Base-by-base conservation (phyloP, 2,329 filamentous ascomycete species). In the Nemania abortiva region DNA sequence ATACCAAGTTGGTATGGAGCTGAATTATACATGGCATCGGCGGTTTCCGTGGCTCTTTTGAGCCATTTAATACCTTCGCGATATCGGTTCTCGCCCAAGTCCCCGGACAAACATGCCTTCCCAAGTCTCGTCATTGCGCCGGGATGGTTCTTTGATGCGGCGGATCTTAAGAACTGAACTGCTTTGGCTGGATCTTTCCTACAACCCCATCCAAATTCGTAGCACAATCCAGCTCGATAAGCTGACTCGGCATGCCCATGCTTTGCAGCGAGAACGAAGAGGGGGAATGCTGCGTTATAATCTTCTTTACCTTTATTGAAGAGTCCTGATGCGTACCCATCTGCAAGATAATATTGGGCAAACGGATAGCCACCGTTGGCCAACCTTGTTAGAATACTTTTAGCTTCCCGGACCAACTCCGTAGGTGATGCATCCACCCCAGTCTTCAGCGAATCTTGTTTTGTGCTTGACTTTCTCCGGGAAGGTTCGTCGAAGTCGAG, bases 121-220 rank as follows among this genome's bases (percentile, higher is more conserved):
- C 94, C 95, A 61, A 99, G 88, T 66, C 96, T 91, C 63, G 94
- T 93, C 88, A 98, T 97, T 58, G 96, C 95, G 58, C 96, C 96
- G 0, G 96, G 96, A 77, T 99, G 96, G 69, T 94, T 93, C 81
- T 98, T 98, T 6, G 95, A 93, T 1, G 96, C 95, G 10, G 95
- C 92, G 70, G 92, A 91, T 63, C 95, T 91, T 78, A 97, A 92
- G 80, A 96, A 99, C 79, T 98, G 95, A 1, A 97, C 92, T 52
- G 96, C 95, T 82, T 98, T 98, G 58, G 92, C 89, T 66, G 92
- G 92, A 77, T 98, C 94, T 77, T 94, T 94, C 66, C 94, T 90
- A 76, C 92, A 97, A 49, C 96, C 96, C 96, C 96, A 99, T 70
- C 95, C 96, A 81, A 98, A 98, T 81, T 99, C 96, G 82, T 98